Base-by-base conservation (phyloP, 78 protist species). In the Dictyostelium firmibasis region DNA sequence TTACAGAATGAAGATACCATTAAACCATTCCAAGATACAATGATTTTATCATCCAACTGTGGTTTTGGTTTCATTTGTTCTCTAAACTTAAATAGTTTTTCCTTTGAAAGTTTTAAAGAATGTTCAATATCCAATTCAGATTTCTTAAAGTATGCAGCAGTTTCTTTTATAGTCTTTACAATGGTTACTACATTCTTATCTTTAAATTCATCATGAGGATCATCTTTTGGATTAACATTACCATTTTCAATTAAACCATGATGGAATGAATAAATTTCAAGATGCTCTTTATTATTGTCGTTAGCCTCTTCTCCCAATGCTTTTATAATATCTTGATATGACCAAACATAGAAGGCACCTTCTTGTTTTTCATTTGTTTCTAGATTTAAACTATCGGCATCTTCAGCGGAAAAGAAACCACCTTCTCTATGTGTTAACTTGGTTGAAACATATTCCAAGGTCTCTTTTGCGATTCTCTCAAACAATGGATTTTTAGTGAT, bases 281-380 rank as follows among this genome's bases (percentile, higher is more conserved):
- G 2, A 23, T 79, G 87, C 0, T 29, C 57, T 27, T 44, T 44
- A 53, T 67, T 60, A 44, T 44, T 44, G 13, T 44, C 7, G 13
- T 44, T 44, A 38, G 10, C 43, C 43, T 38, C 43, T 53, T 5
- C 20, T 44, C 1, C 13, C 1, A 83, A 3, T 14, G 57, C 35
- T 23, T 91, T 53, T 6, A 33, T n/a, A 11, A 86, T 69, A 75
- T 97, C 98, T 7, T 29, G 23, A 36, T 13, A 35, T 16, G 69
- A 23, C 97, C 97, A 97, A 41, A 96, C 89, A 76, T 96, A 97
- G 75, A 83, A 97, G 43, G 96, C 97, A 14, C 98, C 98, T 35
- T 97, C 98, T 14, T 47, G 3, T 60, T 92, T 83, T 35, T 84
- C 91, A 41, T 44, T 62, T 8, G 9, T 13, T 33, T 95, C 92